Evolutionary conservation across 768 basidiomycete genomes (phyloP), one percentile per base, ranked within the genome.

Genomic region (Naganishia antarctica): DNA sequence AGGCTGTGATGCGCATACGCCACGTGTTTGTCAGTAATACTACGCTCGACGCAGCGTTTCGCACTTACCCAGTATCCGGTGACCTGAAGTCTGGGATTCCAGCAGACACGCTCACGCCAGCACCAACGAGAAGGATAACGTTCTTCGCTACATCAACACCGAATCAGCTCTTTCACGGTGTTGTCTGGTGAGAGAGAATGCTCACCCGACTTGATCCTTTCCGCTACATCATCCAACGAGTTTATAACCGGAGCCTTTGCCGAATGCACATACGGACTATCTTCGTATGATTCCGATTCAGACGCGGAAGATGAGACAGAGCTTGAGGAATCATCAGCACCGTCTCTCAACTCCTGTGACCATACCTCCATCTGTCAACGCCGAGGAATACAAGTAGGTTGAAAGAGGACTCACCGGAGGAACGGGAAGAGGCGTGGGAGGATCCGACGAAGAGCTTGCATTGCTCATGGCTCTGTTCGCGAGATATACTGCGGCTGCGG

Each of bases 1-100:
- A 81, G 67, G 0, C 91, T 91, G 37, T 91, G 92, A 25, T 85
- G 83, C 0, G 89, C 88, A 11, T 87, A 89, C 66, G 91, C 80
- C 74, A 92, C 93, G 77, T 94, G 91, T 13, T 13, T 31, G 32
- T 28, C 18, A 23, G 7, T 15, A 8, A 12, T 50, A 23, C 13
- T 21, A 8, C 48, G 26, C 13, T 50, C 21, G 13, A 13, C 59
- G 41, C 43, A n/a, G n/a, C n/a, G n/a, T n/a, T n/a, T n/a, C n/a
- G n/a, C n/a, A n/a, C n/a, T n/a, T n/a, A 74, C 74, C 11, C 73
- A 70, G 18, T 72, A 70, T 32, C 73, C 70, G 29, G 70, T 61
- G 18, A 76, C 65, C 92, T 81, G 75, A 93, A 96, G 77, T 96
- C 49, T 3, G 83, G 76, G 89, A 97, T 60, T 87, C 86, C 29